Conservation (phyloP, 2,329 filamentous ascomycete species). For the Xenosphaeropsis pyriputrescens region DNA sequence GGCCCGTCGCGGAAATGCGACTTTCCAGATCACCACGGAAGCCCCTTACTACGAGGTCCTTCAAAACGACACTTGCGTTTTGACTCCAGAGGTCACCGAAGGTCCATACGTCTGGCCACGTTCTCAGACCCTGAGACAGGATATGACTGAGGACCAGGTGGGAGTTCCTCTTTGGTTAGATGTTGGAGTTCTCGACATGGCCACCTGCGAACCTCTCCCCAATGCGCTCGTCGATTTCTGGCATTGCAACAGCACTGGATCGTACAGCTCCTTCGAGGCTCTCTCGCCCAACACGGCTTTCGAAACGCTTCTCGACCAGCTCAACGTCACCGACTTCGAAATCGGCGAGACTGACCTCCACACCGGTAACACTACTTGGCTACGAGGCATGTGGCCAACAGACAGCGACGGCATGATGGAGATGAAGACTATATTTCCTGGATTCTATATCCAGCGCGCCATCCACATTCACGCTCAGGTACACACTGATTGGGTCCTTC, state of each 20-base stretch:
- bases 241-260: constrained; percentile 29
- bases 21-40: constrained; percentile 9
- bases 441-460: constrained; percentile 28
- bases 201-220: constrained; percentile 34
- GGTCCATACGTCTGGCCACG: constrained; percentile 20
- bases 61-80: constrained; percentile 14
- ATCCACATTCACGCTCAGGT: constrained; percentile 29
- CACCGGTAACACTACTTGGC: constrained; percentile 23
- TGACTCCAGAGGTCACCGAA: constrained; percentile 18
- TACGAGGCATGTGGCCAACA: constrained; percentile 25
- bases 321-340: constrained; percentile 23
- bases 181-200: constrained; percentile 36
- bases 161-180: constrained; percentile 27
- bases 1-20: constrained; percentile 5
- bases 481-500: constrained; percentile 17
- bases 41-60: constrained; percentile 8
- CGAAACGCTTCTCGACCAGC: constrained; percentile 7
- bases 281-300: no score
- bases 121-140: constrained; percentile 1
- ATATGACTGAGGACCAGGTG: constrained; percentile 19
- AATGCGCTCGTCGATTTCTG: constrained; percentile 36
- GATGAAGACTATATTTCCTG: constrained; percentile 27
- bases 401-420: constrained; percentile 24
- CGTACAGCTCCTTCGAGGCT: constrained; percentile 22
- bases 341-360: constrained; percentile 26